Evolutionary conservation across 2,329 filamentous ascomycete species (phyloP), one percentile per base, ranked within the genome.

Genomic region (Gliomastix tumulicola): DNA sequence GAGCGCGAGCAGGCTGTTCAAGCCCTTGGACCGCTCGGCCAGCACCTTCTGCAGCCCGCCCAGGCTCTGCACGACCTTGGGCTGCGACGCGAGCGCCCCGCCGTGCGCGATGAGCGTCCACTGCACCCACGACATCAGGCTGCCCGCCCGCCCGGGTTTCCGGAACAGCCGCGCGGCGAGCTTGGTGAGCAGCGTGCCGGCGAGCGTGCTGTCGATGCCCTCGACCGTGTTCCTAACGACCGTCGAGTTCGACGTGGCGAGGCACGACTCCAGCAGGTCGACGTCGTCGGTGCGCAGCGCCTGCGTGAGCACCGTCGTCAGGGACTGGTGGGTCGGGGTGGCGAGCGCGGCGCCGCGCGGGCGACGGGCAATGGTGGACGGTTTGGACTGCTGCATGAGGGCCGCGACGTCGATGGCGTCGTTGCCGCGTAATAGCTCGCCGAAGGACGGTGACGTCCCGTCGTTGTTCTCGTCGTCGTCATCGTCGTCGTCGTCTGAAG

Each of bases 71-170:
- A 92, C 74, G 25, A 95, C 71, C 44, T 89, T 83, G n/a, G 85
- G 79, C 57, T 94, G 87, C 21, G 83, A 83, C 10, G 89, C 87
- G 35, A 98, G 71, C 36, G 89, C 89, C 45, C 90, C 92, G 46
- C 92, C 92, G 55, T 98, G 92, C 3, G 86, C 82, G 22, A 96
- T 79, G 37, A 96, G 76, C 2, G 88, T 90, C 87, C 88, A 95
- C 62, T 96, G 89, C 30, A 97, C 84, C 89, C 92, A 98, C 13
- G 84, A 78, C 74, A 96, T 89, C 21, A 98, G 76, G 53, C 82
- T 86, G 35, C 89, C 88, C 12, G 92, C 90, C 37, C 92, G 79
- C 4, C 90, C 92, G 2, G 92, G 92, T 31, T 88, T 79, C 46
- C 84, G 78, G 61, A 95, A 83, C 56, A 98, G 76, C 41, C 89